Conservation (phyloP, 106 monocot species). For the Xerophyta viscosa region DNA sequence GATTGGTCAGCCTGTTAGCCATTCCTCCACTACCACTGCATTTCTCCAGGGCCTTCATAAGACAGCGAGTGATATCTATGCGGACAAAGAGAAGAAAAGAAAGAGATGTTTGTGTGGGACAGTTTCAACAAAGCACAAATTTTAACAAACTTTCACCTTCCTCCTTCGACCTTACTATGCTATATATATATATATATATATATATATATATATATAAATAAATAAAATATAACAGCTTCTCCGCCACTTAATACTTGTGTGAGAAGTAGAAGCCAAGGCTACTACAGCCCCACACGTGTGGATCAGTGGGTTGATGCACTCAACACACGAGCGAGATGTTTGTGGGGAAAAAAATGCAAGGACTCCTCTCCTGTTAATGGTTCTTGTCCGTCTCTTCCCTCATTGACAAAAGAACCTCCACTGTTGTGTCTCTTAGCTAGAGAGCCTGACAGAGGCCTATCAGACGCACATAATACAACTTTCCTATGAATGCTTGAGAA, state of each 20-base stretch:
- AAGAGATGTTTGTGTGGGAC: not conserved
- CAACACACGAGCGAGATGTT: slow-evolving; percentile 9
- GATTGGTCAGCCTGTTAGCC: too few species aligned
- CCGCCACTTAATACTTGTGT: too few species aligned
- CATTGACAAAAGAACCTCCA: slow-evolving; percentile 19
- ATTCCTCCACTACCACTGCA: slow-evolving; percentile 3
- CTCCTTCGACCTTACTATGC: too few species aligned
- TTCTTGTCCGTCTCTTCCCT: slow-evolving; percentile 10
- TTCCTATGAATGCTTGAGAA: slow-evolving; percentile 8
- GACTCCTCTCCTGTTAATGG: too few species aligned
- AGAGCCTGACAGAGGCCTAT: slow-evolving; percentile 16
- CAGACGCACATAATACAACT: not conserved
- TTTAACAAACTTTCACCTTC: too few species aligned
- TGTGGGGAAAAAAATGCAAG: too few species aligned
- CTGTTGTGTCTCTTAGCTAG: slow-evolving; percentile 16
- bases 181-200: too few species aligned
- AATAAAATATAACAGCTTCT: too few species aligned
- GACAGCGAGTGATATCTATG: too few species aligned
- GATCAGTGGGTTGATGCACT: too few species aligned
- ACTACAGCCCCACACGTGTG: slow-evolving; percentile 26
- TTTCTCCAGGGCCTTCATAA: slow-evolving; percentile 8
- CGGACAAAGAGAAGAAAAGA: not conserved
- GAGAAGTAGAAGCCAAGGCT: too few species aligned
- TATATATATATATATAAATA: too few species aligned
- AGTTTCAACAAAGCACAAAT: not conserved